Evolutionary conservation across 2,329 filamentous ascomycete genomes (phyloP).

Genomic region (Colletotrichum neosansevieriae): DNA sequence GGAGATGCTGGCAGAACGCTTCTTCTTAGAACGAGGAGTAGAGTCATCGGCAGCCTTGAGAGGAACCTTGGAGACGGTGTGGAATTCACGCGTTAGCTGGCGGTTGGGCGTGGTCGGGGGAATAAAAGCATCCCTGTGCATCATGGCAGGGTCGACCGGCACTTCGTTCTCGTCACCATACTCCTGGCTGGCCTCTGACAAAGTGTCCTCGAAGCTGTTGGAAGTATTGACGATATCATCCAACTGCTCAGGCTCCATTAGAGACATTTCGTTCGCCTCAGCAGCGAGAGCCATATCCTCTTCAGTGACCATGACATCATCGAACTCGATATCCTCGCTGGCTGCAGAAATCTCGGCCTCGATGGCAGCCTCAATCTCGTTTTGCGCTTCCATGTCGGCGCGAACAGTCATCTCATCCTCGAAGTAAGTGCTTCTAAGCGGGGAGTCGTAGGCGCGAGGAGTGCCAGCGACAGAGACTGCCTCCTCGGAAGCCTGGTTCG

Average conservation of each 20-base stretch:
- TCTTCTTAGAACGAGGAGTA: slow-evolving; percentile 61
- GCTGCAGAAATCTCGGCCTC: slow-evolving; percentile 49
- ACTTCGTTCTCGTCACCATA: slow-evolving; percentile 76
- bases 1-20: slow-evolving; percentile 64
- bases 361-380: slow-evolving; percentile 50
- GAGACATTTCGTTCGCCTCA: slow-evolving; percentile 71
- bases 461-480: slow-evolving; percentile 24
- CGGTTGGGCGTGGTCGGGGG: slow-evolving; percentile 69
- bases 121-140: slow-evolving; percentile 45
- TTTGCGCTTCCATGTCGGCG: slow-evolving; percentile 48
- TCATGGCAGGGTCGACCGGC: slow-evolving; percentile 64
- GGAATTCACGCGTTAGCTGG: slow-evolving; percentile 65
- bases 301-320: slow-evolving; percentile 61
- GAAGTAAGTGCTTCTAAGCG: slow-evolving; percentile 65
- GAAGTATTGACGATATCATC: slow-evolving; percentile 50
- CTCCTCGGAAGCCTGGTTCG: neutral
- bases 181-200: slow-evolving; percentile 73
- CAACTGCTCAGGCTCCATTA: slow-evolving; percentile 59
- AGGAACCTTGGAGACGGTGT: slow-evolving; percentile 83
- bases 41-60: slow-evolving; percentile 75
- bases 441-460: slow-evolving; percentile 50
- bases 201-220: slow-evolving; percentile 57
- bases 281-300: slow-evolving; percentile 69
- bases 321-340: slow-evolving; percentile 52
- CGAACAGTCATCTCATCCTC: slow-evolving; percentile 70